These are phyloP conservation scores for Tolypocladium capitatum DNA, from an alignment of 2,329 filamentous ascomycete species.

Conservation along the genomic window DNA sequence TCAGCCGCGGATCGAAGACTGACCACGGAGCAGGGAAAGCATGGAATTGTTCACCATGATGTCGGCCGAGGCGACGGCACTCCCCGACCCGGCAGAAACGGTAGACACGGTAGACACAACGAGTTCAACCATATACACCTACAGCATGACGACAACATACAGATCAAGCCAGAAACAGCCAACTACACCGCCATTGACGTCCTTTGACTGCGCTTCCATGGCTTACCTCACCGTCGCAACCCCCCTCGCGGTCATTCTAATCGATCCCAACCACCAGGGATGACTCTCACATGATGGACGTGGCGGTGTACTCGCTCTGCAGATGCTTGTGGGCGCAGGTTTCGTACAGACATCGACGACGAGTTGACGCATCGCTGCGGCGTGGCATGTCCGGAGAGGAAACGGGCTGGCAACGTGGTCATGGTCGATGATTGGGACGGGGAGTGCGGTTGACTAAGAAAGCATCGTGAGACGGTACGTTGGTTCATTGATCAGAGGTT, in stretches of 20 bases:
- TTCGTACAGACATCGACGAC: neutral
- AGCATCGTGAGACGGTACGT: no score
- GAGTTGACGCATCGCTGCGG: constrained; percentile 1
- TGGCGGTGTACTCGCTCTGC: constrained; percentile 3
- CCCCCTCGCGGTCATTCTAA: neutral
- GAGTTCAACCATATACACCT: neutral
- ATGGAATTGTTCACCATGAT: constrained; percentile 4
- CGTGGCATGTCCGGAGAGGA: constrained; percentile 1
- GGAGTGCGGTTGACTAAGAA: constrained; percentile 1
- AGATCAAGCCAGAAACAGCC: neutral
- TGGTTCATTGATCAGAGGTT: neutral
- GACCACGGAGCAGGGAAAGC: constrained; percentile 1
- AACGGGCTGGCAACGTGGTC: neutral
- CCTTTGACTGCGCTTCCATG: constrained; percentile 2
- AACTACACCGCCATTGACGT: neutral
- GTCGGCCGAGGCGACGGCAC: neutral
- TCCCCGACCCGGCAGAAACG: neutral
- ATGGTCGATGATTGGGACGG: constrained; percentile 2
- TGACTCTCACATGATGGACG: neutral
- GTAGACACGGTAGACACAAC: no score
- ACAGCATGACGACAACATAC: neutral
- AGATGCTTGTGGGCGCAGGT: constrained; percentile 6
- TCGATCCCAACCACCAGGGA: neutral
- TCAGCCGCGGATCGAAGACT: neutral
- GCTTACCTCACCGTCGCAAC: neutral